Conservation (phyloP, 1,284 basidiomycete species). For the Apiotrichum sp. region DNA sequence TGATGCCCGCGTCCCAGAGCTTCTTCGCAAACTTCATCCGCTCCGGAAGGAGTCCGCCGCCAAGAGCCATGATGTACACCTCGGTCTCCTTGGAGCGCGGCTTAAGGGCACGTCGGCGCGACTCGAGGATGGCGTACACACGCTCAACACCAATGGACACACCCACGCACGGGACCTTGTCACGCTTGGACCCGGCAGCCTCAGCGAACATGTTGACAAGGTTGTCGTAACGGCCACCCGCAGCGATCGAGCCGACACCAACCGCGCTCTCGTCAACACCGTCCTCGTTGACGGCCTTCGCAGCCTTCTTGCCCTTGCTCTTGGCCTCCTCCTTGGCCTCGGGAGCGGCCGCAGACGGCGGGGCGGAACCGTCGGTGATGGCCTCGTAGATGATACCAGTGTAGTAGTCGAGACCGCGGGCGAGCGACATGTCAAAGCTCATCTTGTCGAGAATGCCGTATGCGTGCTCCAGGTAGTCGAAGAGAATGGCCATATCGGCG, state of each 20-base stretch:
- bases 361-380: constrained; percentile 84
- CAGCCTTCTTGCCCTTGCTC: constrained; percentile 48
- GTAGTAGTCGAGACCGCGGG: constrained; percentile 96
- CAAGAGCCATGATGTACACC: constrained; percentile 88
- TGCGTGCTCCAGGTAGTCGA: constrained; percentile 67
- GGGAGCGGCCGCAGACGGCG: constrained; percentile 66
- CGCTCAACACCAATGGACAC: constrained; percentile 91
- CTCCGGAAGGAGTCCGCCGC: constrained; percentile 73
- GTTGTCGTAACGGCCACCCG: constrained; percentile 92
- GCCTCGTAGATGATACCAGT: constrained; percentile 99
- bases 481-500: constrained; percentile 82
- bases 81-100: constrained; percentile 82
- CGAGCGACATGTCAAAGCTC: constrained; percentile 93
- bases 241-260: constrained; percentile 95
- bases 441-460: constrained; percentile 78
- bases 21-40: constrained; percentile 75
- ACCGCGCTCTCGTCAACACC: constrained; percentile 89
- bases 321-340: constrained; percentile 34
- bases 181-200: constrained; percentile 58
- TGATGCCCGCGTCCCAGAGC: constrained; percentile 81
- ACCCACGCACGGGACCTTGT: constrained; percentile 80
- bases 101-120: constrained; percentile 62
- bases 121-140: constrained; percentile 90
- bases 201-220: constrained; percentile 91
- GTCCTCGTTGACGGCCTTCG: constrained; percentile 55